Conservation (phyloP, 768 basidiomycete species). For the Chiua virens region DNA sequence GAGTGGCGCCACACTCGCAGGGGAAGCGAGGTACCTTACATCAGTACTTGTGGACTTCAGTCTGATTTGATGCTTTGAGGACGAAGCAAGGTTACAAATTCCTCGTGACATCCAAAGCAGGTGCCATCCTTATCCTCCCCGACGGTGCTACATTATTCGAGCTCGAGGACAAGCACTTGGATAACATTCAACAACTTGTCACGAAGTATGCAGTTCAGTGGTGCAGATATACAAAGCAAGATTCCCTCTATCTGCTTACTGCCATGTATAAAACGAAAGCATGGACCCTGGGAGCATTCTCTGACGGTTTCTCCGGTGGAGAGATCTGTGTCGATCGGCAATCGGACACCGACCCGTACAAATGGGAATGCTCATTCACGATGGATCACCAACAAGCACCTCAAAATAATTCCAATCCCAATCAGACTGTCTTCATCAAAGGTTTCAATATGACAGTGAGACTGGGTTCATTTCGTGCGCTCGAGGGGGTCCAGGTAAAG, state of each 20-base stretch:
- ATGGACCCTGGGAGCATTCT: constrained; percentile 24
- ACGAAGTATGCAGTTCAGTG: constrained; percentile 16
- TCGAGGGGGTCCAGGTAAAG: too few relatives aligned
- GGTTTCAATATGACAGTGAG: constrained; percentile 16
- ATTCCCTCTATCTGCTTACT: constrained; percentile 27
- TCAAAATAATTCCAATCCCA: not conserved
- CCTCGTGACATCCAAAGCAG: constrained; percentile 8
- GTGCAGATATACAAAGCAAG: constrained; percentile 21
- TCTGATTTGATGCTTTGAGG: not conserved
- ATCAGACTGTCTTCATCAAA: constrained; percentile 17
- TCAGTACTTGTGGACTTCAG: too few relatives aligned
- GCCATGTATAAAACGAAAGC: constrained; percentile 25
- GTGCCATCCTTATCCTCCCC: constrained; percentile 31
- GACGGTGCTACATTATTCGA: constrained; percentile 22
- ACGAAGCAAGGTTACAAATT: not conserved
- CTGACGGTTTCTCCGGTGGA: not conserved
- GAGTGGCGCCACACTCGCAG: too few relatives aligned
- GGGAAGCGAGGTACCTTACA: too few relatives aligned
- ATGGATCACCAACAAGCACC: too few relatives aligned
- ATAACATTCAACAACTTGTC: constrained; percentile 9
- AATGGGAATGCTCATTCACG: not conserved
- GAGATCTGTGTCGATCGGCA: too few relatives aligned
- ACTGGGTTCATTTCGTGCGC: too few relatives aligned
- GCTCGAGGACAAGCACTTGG: constrained; percentile 10
- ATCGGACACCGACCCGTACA: too few relatives aligned